These are phyloP conservation scores for Alloteropsis semialata DNA, from an alignment of 176 grass and related monocot genomes.

Conservation along the genomic window DNA sequence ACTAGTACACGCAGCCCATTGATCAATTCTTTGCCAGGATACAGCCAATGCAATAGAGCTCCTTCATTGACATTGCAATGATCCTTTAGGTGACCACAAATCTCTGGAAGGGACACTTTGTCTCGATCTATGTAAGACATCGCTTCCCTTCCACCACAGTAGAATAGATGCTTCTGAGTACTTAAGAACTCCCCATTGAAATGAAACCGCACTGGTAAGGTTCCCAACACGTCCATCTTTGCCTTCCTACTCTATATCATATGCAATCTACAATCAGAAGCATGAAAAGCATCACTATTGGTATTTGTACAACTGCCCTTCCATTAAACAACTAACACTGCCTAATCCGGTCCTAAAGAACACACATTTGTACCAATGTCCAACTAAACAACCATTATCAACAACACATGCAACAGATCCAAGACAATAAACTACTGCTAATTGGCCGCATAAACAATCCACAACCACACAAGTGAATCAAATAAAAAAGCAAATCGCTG, in stretches of 20 bases:
- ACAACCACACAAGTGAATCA: background rate
- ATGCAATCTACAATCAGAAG: background rate
- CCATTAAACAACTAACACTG: background rate
- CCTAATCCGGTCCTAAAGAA: background rate
- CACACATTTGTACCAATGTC: background rate
- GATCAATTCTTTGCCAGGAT: background rate
- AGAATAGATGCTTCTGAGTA: background rate
- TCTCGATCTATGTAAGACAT: background rate
- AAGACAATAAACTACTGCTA: background rate
- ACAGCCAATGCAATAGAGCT: background rate
- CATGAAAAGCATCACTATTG: background rate
- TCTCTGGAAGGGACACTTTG: background rate
- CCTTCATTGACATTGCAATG: background rate
- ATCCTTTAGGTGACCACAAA: background rate
- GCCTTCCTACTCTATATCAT: background rate
- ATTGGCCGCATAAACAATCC: background rate
- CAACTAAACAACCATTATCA: background rate
- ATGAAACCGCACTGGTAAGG: background rate
- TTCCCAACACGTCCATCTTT: background rate
- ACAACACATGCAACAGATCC: background rate
- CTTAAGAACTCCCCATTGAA: background rate
- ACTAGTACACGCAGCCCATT: background rate
- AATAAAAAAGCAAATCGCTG: background rate
- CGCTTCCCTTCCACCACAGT: background rate
- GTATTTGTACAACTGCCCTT: too few relatives aligned